A percentile compares a stretch with the other conserved stretches of the same genome.
Conservation (phyloP, 108 stramenopile genomes). For the Stephanodiscus minutulus region DNA sequence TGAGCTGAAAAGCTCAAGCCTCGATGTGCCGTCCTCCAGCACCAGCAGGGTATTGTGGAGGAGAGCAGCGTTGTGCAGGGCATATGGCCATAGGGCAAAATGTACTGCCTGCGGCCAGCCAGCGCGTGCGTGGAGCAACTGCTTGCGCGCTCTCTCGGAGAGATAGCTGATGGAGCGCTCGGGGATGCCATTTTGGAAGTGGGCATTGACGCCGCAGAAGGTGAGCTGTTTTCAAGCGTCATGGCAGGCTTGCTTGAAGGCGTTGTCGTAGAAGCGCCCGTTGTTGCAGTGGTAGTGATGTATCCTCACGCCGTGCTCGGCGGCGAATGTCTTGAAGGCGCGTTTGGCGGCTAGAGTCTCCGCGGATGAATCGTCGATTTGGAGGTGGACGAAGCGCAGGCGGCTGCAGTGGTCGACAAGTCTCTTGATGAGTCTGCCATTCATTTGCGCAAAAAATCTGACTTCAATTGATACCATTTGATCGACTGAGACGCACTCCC, state of each 20-base stretch:
- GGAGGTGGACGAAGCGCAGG: constrained; percentile 4
- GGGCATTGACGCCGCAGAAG: constrained; percentile 42
- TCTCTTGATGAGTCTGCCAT: constrained; percentile 13
- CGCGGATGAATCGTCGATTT: neutral
- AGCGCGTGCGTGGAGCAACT: constrained; percentile 23
- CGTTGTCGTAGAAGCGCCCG: constrained; percentile 39
- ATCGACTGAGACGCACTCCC: neutral
- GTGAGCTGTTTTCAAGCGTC: constrained; percentile 14
- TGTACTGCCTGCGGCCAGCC: constrained; percentile 33
- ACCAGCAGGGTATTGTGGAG: neutral
- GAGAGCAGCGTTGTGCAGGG: constrained; percentile 19
- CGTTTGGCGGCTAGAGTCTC: constrained; percentile 13
- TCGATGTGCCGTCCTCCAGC: neutral
- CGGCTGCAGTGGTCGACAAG: constrained; percentile 43
- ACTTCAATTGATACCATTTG: neutral
- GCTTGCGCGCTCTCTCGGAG: constrained; percentile 32
- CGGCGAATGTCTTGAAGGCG: constrained; percentile 20
- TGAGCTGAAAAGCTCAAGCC: constrained; percentile 14
- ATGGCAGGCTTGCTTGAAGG: neutral
- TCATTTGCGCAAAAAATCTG: neutral
- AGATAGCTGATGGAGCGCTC: constrained; percentile 37
- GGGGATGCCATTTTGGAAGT: constrained; percentile 41
- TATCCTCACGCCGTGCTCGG: constrained; percentile 20
- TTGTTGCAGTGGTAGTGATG: constrained; percentile 57
- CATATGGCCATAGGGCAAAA: constrained; percentile 43